Conservation (phyloP, 129 eudicot species). For the carrot (Daucus carota) region DNA sequence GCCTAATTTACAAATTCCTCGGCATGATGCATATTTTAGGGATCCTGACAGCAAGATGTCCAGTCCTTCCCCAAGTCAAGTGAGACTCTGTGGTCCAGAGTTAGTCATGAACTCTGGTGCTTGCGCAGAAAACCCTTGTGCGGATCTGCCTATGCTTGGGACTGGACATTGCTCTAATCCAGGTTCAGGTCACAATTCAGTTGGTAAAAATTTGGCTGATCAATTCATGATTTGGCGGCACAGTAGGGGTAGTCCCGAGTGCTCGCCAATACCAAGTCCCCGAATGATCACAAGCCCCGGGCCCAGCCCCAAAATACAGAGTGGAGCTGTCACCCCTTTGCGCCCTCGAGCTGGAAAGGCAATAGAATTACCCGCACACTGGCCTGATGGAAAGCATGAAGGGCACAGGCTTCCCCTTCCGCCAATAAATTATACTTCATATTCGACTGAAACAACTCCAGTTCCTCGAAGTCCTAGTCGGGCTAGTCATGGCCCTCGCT, state of each 20-base stretch:
- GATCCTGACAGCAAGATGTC: conserved; percentile 52
- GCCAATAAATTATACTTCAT: conserved; percentile 35
- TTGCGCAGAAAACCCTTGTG: conserved; percentile 26
- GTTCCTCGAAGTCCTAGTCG: conserved; percentile 38
- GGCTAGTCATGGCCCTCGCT: conserved; percentile 34
- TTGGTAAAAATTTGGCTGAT: conserved; percentile 40
- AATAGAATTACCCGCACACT: conserved; percentile 20
- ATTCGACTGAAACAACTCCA: conserved; percentile 32
- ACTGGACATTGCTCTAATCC: conserved; percentile 57
- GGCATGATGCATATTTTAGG: conserved; percentile 27
- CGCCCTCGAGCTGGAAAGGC: conserved; percentile 38
- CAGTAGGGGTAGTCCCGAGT: conserved; percentile 50
- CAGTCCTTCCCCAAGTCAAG: conserved; percentile 59
- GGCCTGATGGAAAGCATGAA: conserved; percentile 40
- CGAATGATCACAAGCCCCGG: conserved; percentile 66
- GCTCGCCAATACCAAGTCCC: conserved; percentile 56
- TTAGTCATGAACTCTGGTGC: conserved; percentile 25
- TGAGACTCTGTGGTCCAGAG: conserved; percentile 32
- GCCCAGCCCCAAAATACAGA: conserved; percentile 42
- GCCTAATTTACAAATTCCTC: conserved; percentile 37
- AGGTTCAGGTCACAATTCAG: conserved; percentile 53
- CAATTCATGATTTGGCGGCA: conserved; percentile 33
- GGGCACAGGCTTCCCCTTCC: conserved; percentile 46
- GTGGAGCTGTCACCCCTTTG: conserved; percentile 52
- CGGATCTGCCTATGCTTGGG: conserved; percentile 28